A percentile compares a stretch with the other conserved stretches of the same genome.
These are phyloP conservation scores for Phytopythium chamaehyphon DNA, from an alignment of 352 stramenopile genomes.

Conservation along the genomic window DNA sequence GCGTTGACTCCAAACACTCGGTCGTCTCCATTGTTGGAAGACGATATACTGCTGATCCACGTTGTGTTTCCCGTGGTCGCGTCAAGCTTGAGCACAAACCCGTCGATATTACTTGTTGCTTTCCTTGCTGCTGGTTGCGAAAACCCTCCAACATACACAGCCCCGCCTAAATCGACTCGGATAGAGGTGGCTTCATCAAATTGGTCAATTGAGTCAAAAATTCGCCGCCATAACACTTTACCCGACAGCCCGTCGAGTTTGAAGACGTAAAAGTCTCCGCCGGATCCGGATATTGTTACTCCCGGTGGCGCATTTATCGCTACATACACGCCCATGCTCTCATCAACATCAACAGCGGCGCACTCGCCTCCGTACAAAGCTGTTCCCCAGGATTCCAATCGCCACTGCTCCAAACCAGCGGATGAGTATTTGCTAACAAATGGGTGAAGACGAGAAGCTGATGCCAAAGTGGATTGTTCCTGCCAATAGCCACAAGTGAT, in stretches of 20 bases:
- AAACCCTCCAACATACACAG: slow-evolving; percentile 5
- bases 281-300: neutral
- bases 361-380: neutral
- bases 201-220: neutral
- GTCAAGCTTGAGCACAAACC: slow-evolving; percentile 16
- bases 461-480: neutral
- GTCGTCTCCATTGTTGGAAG: neutral
- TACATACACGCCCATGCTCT: neutral
- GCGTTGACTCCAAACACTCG: slow-evolving; percentile 22
- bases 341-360: neutral
- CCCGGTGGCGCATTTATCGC: neutral
- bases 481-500: neutral
- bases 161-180: neutral
- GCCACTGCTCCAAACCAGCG: neutral
- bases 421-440: slow-evolving; percentile 1
- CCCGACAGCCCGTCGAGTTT: slow-evolving; percentile 3
- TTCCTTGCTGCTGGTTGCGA: neutral
- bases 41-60: slow-evolving; percentile 10
- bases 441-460: neutral
- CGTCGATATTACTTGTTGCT: slow-evolving; percentile 1
- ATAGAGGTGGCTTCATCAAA: slow-evolving; percentile 1
- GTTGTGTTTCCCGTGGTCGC: neutral
- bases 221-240: slow-evolving; percentile 4
- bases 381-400: neutral
- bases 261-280: neutral